Conservation (phyloP, 352 stramenopile genomes). For the Globisporangium sylvaticum region DNA sequence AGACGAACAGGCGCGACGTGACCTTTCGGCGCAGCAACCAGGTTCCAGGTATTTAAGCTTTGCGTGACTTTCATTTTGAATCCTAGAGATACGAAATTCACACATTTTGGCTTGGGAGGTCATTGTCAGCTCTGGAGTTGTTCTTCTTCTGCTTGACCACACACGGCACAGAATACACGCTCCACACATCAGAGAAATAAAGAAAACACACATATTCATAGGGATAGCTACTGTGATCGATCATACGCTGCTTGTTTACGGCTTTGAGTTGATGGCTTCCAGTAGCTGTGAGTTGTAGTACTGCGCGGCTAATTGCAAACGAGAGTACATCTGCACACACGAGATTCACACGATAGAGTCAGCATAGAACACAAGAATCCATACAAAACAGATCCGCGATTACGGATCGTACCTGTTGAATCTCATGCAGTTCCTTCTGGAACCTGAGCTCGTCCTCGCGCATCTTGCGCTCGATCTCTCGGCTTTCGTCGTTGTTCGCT, state of each 20-base stretch:
- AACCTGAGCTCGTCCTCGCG: constrained; percentile 61
- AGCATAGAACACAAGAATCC: background rate
- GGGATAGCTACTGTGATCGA: background rate
- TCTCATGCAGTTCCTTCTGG: constrained; percentile 57
- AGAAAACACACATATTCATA: constrained; percentile 8
- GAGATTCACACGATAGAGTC: constrained; percentile 1
- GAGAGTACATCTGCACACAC: constrained; percentile 55
- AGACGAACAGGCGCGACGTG: constrained; percentile 8
- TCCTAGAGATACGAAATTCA: background rate
- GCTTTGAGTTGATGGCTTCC: constrained; percentile 34
- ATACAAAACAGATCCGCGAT: background rate
- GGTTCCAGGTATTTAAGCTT: background rate
- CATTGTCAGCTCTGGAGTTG: background rate
- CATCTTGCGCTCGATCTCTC: constrained; percentile 64
- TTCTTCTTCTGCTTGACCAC: background rate
- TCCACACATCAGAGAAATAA: constrained; percentile 2
- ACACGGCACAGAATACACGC: background rate
- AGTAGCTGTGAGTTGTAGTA: constrained; percentile 70
- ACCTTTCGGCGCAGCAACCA: constrained; percentile 7
- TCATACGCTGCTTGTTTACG: constrained; percentile 12
- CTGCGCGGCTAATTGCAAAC: constrained; percentile 53
- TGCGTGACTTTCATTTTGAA: background rate
- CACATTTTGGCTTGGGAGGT: background rate
- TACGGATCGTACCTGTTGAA: constrained; percentile 33
- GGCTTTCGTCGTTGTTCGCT: constrained; percentile 40